phyloP scores from a whole-genome alignment of 225 moss, liverwort and hornwort genomes.

The Asterella californica region DNA sequence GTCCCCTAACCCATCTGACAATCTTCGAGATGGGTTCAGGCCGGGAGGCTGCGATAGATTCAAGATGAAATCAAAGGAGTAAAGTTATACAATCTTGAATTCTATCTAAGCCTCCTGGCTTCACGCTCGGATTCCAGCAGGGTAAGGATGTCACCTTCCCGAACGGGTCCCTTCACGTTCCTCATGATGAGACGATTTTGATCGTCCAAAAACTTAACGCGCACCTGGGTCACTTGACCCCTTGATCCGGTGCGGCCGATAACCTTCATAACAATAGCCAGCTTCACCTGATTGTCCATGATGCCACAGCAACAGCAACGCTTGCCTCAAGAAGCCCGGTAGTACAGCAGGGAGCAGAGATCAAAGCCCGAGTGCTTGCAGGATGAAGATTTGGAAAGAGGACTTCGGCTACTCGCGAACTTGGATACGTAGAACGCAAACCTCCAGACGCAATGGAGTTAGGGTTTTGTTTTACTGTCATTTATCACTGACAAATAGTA shows the following conservation, averaged over 20 bases:
- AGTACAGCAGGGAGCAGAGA: background rate
- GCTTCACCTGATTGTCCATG: slow-evolving; percentile 38
- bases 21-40: no score
- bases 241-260: slow-evolving; percentile 42
- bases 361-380: no score
- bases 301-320: background rate
- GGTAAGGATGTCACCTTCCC: slow-evolving; percentile 43
- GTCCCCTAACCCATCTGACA: no score
- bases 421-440: no score
- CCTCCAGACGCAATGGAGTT: no score
- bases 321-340: background rate
- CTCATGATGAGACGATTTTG: slow-evolving; percentile 44
- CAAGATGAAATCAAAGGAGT: no score
- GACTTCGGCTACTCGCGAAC: no score
- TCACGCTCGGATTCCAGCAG: slow-evolving; percentile 45
- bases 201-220: slow-evolving; percentile 45
- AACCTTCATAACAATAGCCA: slow-evolving; percentile 45
- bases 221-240: slow-evolving; percentile 44
- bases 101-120: slow-evolving; percentile 36
- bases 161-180: slow-evolving; percentile 43
- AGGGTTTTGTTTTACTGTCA: no score
- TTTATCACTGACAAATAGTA: no score
- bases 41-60: no score
- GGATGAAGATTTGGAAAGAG: no score
- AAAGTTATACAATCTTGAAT: no score